Base-by-base conservation (phyloP, 1,284 basidiomycete genomes). In the Leccinum subrobustum region DNA sequence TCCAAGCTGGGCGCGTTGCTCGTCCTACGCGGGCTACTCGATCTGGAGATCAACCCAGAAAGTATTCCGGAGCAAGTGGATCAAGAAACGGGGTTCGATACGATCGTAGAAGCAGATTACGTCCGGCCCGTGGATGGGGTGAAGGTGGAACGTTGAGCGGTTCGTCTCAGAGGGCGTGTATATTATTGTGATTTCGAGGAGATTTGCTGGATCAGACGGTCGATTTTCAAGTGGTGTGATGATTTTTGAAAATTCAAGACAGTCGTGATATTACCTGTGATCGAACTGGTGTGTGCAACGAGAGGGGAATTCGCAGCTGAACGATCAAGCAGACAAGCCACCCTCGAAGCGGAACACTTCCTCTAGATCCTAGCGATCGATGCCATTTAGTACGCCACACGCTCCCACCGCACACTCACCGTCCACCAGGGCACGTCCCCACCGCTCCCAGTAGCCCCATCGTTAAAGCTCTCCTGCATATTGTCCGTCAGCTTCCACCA, bases 401-500 rank as follows among this genome's bases (percentile, higher is more conserved):
- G 3, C 6, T 1, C 16, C 31, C 3, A 11, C n/a, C 7, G 29
- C 16, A 12, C 20, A 63, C 83, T 74, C 35, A 82, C 81, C 67
- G 79, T 78, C 91, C 91, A 93, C 91, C 91, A 93, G 11, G 86
- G 84, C 8, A 86, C 76, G 7, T 80, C 81, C 20, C 77, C 76
- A 8, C 83, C 88, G 63, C 88, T 91, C 6, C 90, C 90, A 1
- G 78, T 80, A 2, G 91, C 89, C 18, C 83, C 89, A 2, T 83
- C 78, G 8, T 87, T 79, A 50, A 92, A 84, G 67, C 84, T 88
- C 75, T 89, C 85, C 73, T 93, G 91, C 89, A 92, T 90, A 4
- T 73, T 77, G 71, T 92, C 91, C 0, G 90, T 88, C 60, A 92
- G 73, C 67, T 79, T 77, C 91, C 91, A 93, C 91, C 91, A 93